A percentile compares a stretch with the other conserved stretches of the same genome.
Evolutionary conservation across 305 asterid genomes (phyloP).

Genomic region (Striga hermonthica): DNA sequence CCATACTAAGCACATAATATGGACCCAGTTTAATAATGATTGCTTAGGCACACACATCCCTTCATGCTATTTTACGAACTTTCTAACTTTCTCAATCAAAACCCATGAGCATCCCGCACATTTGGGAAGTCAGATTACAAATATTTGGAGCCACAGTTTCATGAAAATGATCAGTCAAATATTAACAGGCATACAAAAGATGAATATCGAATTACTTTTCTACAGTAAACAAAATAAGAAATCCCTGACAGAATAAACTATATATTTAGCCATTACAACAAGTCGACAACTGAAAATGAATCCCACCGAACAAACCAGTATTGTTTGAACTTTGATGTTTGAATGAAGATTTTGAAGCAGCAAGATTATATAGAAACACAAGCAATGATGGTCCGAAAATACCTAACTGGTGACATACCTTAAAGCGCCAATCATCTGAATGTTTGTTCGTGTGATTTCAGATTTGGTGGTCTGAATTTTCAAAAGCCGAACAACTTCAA

Average conservation of each 20-base stretch:
- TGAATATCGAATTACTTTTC: background rate
- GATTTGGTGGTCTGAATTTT: constrained; percentile 59
- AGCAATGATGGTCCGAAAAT: constrained; percentile 27
- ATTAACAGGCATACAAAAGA: background rate
- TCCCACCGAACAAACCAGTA: background rate
- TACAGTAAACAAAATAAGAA: background rate
- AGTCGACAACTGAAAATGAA: constrained; percentile 13
- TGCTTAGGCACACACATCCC: constrained; percentile 8
- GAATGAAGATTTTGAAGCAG: constrained; percentile 6
- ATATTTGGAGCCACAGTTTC: background rate
- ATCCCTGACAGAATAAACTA: too few relatives aligned
- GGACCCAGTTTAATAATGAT: constrained; percentile 15
- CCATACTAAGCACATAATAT: constrained; percentile 15
- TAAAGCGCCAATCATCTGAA: constrained; percentile 97
- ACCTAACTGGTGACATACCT: constrained; percentile 45
- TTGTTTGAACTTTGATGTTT: background rate
- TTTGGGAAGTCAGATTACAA: constrained; percentile 6
- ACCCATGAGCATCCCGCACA: constrained; percentile 15
- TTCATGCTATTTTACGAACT: constrained; percentile 1
- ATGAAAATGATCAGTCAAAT: background rate
- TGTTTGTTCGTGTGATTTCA: constrained; percentile 88
- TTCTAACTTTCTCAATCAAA: constrained; percentile 16
- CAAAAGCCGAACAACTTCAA: constrained; percentile 73
- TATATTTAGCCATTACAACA: background rate
- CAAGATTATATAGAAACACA: constrained; percentile 7